Conservation (phyloP, 2,329 filamentous ascomycete species). For the Colletotrichum caudatum region DNA sequence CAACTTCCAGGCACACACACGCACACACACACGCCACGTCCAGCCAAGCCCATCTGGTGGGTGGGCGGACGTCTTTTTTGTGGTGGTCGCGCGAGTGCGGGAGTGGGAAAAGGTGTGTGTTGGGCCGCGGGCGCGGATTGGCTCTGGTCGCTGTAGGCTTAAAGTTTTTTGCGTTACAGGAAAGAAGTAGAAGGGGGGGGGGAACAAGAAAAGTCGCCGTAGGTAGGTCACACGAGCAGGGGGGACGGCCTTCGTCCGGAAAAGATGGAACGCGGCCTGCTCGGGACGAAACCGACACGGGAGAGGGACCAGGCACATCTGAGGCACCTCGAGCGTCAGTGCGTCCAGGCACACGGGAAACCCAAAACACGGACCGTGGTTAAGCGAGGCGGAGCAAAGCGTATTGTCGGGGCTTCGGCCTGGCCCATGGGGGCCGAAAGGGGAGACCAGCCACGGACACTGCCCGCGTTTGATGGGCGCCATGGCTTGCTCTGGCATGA, state of each 20-base stretch:
- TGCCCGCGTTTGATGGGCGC: conserved; percentile 5
- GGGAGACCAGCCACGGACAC: background rate
- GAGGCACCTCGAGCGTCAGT: conserved; percentile 14
- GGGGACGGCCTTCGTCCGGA: background rate
- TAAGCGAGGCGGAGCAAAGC: background rate
- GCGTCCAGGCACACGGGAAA: conserved; percentile 12
- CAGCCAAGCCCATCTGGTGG: conserved; percentile 2
- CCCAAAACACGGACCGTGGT: background rate
- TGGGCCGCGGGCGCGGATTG: background rate
- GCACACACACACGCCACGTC: background rate
- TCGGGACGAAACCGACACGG: conserved; percentile 8
- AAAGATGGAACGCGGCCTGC: background rate
- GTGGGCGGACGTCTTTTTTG: background rate
- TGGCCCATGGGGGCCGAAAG: background rate
- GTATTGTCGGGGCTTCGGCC: background rate
- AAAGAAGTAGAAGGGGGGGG: too few species aligned
- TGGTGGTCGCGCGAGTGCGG: background rate
- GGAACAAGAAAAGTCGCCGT: background rate
- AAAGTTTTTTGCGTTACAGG: conserved; percentile 24
- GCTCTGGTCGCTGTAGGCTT: background rate
- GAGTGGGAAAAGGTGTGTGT: background rate
- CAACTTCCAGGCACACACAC: background rate
- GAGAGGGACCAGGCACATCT: background rate
- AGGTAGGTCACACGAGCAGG: background rate
- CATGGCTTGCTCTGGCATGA: conserved; percentile 11